These are phyloP conservation scores for Adansonia digitata DNA, from an alignment of 345 rosid genomes.

Conservation along the genomic window DNA sequence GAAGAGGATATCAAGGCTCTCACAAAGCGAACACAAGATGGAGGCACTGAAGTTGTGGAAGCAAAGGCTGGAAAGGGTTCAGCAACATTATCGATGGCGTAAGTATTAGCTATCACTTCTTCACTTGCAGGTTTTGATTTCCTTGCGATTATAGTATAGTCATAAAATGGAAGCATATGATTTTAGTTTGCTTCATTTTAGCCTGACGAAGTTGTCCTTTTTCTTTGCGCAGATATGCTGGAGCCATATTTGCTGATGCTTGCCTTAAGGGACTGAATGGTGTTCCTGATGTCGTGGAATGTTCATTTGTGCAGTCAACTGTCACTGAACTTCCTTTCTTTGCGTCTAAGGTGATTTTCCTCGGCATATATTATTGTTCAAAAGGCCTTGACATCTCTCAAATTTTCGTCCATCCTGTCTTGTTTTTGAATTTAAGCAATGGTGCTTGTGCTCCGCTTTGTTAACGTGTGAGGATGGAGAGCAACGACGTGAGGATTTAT, in stretches of 20 bases:
- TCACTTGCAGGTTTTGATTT: conserved; percentile 2
- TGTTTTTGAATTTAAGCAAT: neutral
- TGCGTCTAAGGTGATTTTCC: conserved; percentile 56
- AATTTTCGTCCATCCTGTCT: neutral
- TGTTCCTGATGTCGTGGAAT: conserved; percentile 71
- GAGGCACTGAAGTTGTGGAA: conserved; percentile 89
- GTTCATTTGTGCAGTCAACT: conserved; percentile 70
- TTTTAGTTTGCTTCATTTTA: neutral
- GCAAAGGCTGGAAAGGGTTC: conserved; percentile 96
- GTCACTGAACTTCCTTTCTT: conserved; percentile 78
- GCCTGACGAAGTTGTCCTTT: neutral
- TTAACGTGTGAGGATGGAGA: neutral
- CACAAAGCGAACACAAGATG: conserved; percentile 83
- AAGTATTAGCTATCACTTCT: conserved; percentile 26
- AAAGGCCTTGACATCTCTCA: neutral
- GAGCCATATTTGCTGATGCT: conserved; percentile 85
- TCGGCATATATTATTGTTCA: neutral
- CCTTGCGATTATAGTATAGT: neutral
- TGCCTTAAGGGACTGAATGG: conserved; percentile 83
- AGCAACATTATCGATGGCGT: conserved; percentile 91
- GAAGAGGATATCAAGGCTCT: conserved; percentile 59
- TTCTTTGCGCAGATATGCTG: conserved; percentile 57
- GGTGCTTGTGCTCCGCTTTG: neutral
- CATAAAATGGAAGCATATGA: neutral
- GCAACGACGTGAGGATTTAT: neutral